These are phyloP conservation scores for Hyaloscypha variabilis DNA, from an alignment of 495 filamentous ascomycete genomes.

Conservation along the genomic window DNA sequence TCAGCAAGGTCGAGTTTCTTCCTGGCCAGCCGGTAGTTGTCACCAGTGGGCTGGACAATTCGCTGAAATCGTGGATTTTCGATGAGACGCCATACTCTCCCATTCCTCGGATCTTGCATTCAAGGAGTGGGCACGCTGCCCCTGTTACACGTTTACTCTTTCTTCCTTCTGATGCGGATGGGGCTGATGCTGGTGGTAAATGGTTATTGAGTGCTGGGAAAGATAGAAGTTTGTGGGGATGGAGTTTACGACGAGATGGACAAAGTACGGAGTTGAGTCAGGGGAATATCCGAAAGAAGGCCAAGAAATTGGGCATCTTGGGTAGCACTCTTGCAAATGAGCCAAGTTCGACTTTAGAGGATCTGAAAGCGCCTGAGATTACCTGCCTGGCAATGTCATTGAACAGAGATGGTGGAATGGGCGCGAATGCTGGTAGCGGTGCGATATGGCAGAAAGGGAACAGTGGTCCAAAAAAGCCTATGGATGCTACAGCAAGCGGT, in stretches of 20 bases:
- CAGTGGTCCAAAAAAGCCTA: conserved; percentile 54
- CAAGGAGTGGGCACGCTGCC: conserved; percentile 83
- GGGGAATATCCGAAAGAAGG: conserved; percentile 78
- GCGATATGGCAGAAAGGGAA: conserved; percentile 77
- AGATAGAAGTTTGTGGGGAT: conserved; percentile 91
- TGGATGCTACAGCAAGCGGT: conserved; percentile 60
- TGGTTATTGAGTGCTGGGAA: conserved; percentile 90
- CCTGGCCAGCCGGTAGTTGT: conserved; percentile 88
- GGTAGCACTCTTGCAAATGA: conserved; percentile 48
- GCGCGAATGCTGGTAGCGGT: conserved; percentile 67
- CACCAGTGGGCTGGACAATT: conserved; percentile 90
- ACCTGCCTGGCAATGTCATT: conserved; percentile 88
- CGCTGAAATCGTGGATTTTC: conserved; percentile 93
- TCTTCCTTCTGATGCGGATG: conserved; percentile 82
- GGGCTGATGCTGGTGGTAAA: conserved; percentile 84
- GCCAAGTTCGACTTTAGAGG: conserved; percentile 63
- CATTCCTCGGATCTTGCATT: conserved; percentile 80
- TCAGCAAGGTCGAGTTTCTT: conserved; percentile 85
- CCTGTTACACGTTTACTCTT: conserved; percentile 80
- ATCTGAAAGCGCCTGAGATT: conserved; percentile 85
- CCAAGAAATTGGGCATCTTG: conserved; percentile 77
- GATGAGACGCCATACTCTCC: conserved; percentile 85
- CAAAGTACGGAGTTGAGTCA: conserved; percentile 94
- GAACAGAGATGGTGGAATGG: conserved; percentile 92
- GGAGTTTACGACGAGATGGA: conserved; percentile 91